Percentiles rank a stretch among this genome's conserved stretches.
Conservation (phyloP, 2,329 filamentous ascomycete genomes). For the Rhexocercosporidium sp. region DNA sequence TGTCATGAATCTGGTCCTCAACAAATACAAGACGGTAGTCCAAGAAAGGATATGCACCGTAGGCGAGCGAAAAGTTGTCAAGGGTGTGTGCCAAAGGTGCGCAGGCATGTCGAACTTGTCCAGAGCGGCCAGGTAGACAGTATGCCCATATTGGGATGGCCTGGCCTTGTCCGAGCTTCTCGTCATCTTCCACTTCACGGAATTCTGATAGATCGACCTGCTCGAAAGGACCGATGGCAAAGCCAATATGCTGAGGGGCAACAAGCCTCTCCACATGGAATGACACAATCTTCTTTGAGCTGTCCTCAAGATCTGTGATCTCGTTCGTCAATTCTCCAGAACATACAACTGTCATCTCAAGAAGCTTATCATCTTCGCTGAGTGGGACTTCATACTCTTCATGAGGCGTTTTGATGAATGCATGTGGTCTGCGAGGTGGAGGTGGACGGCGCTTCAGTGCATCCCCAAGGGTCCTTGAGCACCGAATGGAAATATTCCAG, state of each 20-base stretch:
- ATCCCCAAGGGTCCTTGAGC: constrained; percentile 85
- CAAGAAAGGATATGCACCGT: constrained; percentile 88
- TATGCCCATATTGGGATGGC: constrained; percentile 90
- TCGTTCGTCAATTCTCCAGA: constrained; percentile 90
- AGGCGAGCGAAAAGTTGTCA: constrained; percentile 89
- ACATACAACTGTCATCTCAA: constrained; percentile 90
- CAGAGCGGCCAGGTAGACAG: constrained; percentile 81
- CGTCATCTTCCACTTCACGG: constrained; percentile 88
- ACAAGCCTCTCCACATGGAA: constrained; percentile 79
- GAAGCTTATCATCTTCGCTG: constrained; percentile 79
- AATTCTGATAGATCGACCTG: constrained; percentile 89
- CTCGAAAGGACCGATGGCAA: constrained; percentile 94
- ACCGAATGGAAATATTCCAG: constrained; percentile 89
- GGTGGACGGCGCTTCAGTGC: constrained; percentile 57
- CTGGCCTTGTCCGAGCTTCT: constrained; percentile 79
- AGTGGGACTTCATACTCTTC: constrained; percentile 48
- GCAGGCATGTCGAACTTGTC: constrained; percentile 87
- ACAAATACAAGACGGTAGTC: constrained; percentile 95
- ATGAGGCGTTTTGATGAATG: constrained; percentile 28
- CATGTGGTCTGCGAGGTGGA: constrained; percentile 49
- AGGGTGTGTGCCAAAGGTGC: constrained; percentile 83
- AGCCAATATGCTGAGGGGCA: constrained; percentile 87
- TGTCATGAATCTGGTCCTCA: constrained; percentile 82
- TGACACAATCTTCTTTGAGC: constrained; percentile 84
- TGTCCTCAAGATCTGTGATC: constrained; percentile 74